Evolutionary conservation across 108 stramenopile genomes (phyloP).

Genomic region (Mediolabrus comicus): DNA sequence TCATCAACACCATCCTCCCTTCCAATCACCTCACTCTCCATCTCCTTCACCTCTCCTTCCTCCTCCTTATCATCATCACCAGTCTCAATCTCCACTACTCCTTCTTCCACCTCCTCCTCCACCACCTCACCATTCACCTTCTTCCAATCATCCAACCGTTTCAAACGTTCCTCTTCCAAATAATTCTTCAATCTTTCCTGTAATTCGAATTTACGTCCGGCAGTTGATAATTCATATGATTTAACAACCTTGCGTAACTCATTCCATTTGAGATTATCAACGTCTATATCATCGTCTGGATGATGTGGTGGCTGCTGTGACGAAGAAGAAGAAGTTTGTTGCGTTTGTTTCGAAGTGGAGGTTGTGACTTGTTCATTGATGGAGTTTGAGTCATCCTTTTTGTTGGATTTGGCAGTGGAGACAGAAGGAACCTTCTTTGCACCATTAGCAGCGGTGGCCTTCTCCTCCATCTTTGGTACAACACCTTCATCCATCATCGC

Average conservation of each 20-base stretch:
- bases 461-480: too few species aligned
- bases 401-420: too few species aligned
- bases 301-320: neutral
- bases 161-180: neutral
- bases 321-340: neutral
- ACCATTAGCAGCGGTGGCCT: too few species aligned
- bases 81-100: neutral
- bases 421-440: too few species aligned
- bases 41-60: neutral
- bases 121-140: neutral
- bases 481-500: too few species aligned
- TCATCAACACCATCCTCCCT: neutral
- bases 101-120: conserved; percentile 1
- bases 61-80: neutral
- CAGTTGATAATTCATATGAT: neutral
- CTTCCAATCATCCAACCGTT: neutral
- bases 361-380: too few species aligned
- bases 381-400: too few species aligned
- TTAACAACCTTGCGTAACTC: neutral
- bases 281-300: neutral
- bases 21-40: neutral
- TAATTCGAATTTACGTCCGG: neutral
- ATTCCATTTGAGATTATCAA: neutral
- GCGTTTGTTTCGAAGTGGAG: neutral
- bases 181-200: neutral